These are phyloP conservation scores for Russula dissimulans DNA, from an alignment of 768 basidiomycete species.

Conservation along the genomic window DNA sequence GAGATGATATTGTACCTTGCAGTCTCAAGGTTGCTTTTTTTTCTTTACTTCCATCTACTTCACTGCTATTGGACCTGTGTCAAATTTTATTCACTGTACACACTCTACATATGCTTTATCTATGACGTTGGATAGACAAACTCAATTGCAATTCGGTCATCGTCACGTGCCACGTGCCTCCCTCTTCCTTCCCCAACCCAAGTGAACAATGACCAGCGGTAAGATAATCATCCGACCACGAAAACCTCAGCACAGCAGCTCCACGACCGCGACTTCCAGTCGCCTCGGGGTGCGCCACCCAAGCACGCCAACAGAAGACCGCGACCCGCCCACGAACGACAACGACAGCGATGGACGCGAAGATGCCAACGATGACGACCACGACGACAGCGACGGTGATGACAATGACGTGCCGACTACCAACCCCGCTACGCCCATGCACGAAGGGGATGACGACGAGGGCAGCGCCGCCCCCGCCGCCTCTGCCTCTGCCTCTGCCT, in stretches of 20 bases:
- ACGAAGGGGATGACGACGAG: slow-evolving; percentile 10
- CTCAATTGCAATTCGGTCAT: too few relatives aligned
- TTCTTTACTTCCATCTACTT: not conserved
- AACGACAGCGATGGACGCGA: not conserved
- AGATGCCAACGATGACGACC: slow-evolving; percentile 12
- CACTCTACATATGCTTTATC: slow-evolving; percentile 3
- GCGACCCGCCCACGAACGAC: slow-evolving; percentile 4
- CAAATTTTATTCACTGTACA: slow-evolving; percentile 4
- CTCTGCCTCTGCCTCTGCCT: too few relatives aligned
- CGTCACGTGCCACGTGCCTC: slow-evolving; percentile 3
- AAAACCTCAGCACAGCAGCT: slow-evolving; percentile 8
- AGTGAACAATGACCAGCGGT: slow-evolving; percentile 7
- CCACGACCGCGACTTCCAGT: not conserved
- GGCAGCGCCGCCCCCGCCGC: not conserved
- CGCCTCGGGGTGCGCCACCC: slow-evolving; percentile 10
- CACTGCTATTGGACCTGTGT: not conserved
- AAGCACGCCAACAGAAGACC: not conserved
- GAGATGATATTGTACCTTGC: too few relatives aligned
- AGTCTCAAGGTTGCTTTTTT: not conserved
- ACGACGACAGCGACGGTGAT: slow-evolving; percentile 12
- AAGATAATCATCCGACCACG: slow-evolving; percentile 19
- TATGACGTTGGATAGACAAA: not conserved
- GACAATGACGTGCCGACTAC: slow-evolving; percentile 1
- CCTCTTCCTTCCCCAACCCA: not conserved
- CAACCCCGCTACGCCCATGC: slow-evolving; percentile 6